phyloP scores from a whole-genome alignment of 768 basidiomycete genomes.

The Wakefieldia striispora region DNA sequence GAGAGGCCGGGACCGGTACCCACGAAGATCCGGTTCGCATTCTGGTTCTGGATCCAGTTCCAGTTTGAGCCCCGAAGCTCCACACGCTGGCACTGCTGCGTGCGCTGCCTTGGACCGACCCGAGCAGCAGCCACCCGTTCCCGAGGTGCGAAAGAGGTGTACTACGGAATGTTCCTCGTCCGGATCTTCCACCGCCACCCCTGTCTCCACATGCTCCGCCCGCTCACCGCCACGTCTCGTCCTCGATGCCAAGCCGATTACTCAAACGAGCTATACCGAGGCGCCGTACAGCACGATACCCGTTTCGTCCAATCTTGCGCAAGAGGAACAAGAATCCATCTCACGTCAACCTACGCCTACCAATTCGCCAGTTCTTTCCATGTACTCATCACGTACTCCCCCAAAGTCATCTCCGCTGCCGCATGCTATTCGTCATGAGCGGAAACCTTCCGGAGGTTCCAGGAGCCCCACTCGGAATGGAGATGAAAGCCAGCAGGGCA shows the following conservation, averaged over 20 bases:
- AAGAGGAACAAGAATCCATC: constrained; percentile 37
- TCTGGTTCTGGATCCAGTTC: constrained; percentile 35
- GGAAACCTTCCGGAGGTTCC: constrained; percentile 18
- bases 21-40: constrained; percentile 25
- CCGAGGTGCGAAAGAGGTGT: constrained; percentile 14
- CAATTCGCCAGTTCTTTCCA: constrained; percentile 51
- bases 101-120: constrained; percentile 5
- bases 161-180: constrained; percentile 23
- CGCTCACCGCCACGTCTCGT: constrained; percentile 28
- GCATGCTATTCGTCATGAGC: constrained; percentile 9
- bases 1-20: constrained; percentile 29
- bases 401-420: neutral
- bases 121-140: constrained; percentile 7
- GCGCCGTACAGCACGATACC: constrained; percentile 22
- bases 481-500: constrained; percentile 36
- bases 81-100: neutral
- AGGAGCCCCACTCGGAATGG: constrained; percentile 26
- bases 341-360: constrained; percentile 56
- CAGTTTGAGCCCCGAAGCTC: constrained; percentile 33
- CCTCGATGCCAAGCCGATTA: constrained; percentile 28
- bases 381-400: constrained; percentile 24
- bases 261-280: constrained; percentile 24
- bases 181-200: constrained; percentile 25
- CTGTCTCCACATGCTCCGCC: constrained; percentile 8
- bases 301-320: constrained; percentile 16